These are phyloP conservation scores for Malus domestica DNA, from an alignment of 306 rosid genomes.

Conservation along the genomic window DNA sequence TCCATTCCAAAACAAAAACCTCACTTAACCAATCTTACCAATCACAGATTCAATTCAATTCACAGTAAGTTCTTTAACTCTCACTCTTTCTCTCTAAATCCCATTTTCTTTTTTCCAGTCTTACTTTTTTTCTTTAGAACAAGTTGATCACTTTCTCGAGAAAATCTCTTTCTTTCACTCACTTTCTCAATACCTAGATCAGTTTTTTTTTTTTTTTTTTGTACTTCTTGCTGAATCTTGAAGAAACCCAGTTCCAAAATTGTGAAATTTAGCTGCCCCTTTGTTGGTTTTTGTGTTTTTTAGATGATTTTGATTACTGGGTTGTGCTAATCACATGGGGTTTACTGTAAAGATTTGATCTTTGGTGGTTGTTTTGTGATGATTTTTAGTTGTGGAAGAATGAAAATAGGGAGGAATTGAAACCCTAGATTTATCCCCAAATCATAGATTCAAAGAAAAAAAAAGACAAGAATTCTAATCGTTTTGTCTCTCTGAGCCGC, in stretches of 20 bases:
- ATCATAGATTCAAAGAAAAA: too few relatives aligned
- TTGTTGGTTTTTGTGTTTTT: neutral
- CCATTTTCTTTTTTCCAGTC: neutral
- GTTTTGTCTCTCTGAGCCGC: too few relatives aligned
- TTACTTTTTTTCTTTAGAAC: slow-evolving; percentile 1
- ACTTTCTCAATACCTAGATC: slow-evolving; percentile 18
- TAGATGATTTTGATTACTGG: slow-evolving; percentile 2
- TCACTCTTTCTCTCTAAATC: neutral
- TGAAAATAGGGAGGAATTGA: too few relatives aligned
- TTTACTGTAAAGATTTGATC: neutral
- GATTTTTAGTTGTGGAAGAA: neutral
- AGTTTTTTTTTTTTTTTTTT: neutral
- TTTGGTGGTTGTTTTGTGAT: neutral
- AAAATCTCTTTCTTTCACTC: neutral
- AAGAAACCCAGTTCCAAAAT: slow-evolving; percentile 5
- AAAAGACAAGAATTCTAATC: too few relatives aligned
- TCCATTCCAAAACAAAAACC: slow-evolving; percentile 20
- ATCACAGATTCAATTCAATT: slow-evolving; percentile 20
- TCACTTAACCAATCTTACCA: neutral
- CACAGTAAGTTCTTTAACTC: slow-evolving; percentile 23
- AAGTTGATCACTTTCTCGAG: neutral
- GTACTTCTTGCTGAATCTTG: neutral
- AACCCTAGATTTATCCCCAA: too few relatives aligned
- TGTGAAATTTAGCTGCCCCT: neutral
- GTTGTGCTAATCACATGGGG: neutral